Conservation (phyloP, 2,329 filamentous ascomycete genomes). For the Colletotrichum tropicale region DNA sequence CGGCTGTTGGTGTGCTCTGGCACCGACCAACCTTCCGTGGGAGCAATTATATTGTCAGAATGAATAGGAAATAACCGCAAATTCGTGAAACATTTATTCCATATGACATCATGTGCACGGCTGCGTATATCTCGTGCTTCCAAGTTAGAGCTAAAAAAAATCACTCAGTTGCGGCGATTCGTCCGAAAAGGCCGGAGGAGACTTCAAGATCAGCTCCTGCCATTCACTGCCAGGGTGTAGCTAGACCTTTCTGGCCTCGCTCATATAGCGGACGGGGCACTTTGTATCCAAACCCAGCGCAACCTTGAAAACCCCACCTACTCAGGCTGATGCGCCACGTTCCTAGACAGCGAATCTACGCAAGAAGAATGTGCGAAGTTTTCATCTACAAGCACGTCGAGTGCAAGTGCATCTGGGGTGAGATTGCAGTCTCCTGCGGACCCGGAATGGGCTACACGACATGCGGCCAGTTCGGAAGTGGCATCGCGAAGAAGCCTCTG, state of each 20-base stretch:
- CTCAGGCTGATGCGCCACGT: neutral
- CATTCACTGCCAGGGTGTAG: neutral
- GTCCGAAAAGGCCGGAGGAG: neutral
- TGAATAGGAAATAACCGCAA: neutral
- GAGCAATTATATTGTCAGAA: neutral
- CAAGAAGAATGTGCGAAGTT: slow-evolving; percentile 49
- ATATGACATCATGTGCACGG: neutral
- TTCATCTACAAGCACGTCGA: slow-evolving; percentile 51
- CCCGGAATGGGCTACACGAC: slow-evolving; percentile 55
- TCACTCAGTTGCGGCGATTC: neutral
- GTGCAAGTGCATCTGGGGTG: slow-evolving; percentile 59
- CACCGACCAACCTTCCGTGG: neutral
- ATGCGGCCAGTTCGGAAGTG: slow-evolving; percentile 42
- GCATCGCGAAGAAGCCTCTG: slow-evolving; percentile 37
- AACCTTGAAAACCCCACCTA: neutral
- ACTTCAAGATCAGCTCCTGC: neutral
- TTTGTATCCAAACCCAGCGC: neutral
- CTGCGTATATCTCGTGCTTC: neutral
- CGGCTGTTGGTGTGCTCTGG: neutral
- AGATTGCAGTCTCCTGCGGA: slow-evolving; percentile 50
- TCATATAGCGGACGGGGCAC: neutral
- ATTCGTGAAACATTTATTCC: neutral
- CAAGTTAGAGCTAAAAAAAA: neutral
- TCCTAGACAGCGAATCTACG: neutral
- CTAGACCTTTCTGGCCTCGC: neutral